Base-by-base conservation (phyloP, 2,329 filamentous ascomycete species). In the Colletotrichum graminicola region DNA sequence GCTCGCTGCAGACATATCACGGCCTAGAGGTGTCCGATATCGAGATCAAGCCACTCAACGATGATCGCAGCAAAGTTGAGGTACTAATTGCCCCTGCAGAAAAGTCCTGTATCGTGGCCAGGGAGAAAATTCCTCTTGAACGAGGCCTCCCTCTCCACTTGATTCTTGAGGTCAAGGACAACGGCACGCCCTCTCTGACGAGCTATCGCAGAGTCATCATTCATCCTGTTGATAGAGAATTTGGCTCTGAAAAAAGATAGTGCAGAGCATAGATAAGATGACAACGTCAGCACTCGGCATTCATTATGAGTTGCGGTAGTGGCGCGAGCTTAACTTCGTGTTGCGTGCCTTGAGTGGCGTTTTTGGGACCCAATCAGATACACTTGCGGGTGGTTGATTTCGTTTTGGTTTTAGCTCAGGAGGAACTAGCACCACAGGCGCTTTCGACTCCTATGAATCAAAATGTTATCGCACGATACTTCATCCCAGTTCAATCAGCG, bases 131-230 rank as follows among this genome's bases (percentile, higher is more conserved):
- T 12, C 61, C 65, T 23, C 47, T 74, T 39, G 77, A 75, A 5
- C 78, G 79, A 63, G 85, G 85, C 3, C 81, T 86, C 75, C 72
- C 82, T 54, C 77, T 87, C 73, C 86, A 87, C 76, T 72, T 87
- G 49, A 83, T 88, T 34, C 78, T 88, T 1, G 83, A 87, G 73
- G 84, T 87, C 5, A 83, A 77, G 10, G 83, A 86, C 66, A 75
- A 78, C 26, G 85, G 85, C 1, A 77, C 76, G 4, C 83, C 83
- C 26, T 76, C 78, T 10, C 75, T 88, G 74, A 86, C 83, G 43
- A 84, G 79, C 60, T 88, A 88, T 76, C 80, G 83, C 63, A 76
- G 86, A 18, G 78, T 87, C 23, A 67, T 83, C 7, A 77, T 82
- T 34, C 79, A 82, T 73, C 64, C 76, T 0, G 77, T 76, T 1